Percentiles rank a stretch among this genome's conserved stretches.
These are phyloP conservation scores for Coccomyxa subellipsoidea DNA, from an alignment of 163 green algal genomes.

Conservation along the genomic window DNA sequence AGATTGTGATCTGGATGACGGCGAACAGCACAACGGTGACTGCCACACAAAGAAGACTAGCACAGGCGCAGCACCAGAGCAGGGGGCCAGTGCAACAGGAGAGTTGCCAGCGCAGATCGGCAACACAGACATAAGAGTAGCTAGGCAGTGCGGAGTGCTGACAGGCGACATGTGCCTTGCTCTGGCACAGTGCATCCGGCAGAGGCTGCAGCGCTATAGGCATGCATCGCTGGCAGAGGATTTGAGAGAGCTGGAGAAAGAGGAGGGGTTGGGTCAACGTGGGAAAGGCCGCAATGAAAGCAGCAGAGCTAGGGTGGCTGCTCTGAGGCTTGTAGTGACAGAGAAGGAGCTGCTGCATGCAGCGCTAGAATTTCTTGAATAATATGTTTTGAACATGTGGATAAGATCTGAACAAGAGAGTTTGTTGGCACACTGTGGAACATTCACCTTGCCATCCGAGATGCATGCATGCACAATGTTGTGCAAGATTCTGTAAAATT, in stretches of 20 bases:
- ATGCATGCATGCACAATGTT: too few relatives aligned
- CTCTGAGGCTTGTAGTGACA: slow-evolving; percentile 1
- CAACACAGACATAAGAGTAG: neutral
- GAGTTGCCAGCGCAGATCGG: neutral
- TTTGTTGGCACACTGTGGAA: too few relatives aligned
- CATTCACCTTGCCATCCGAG: too few relatives aligned
- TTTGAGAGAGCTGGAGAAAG: neutral
- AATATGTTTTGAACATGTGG: too few relatives aligned
- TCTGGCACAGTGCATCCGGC: neutral
- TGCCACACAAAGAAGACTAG: too few relatives aligned
- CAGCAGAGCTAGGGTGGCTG: neutral
- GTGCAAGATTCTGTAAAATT: too few relatives aligned
- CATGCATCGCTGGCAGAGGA: too few relatives aligned
- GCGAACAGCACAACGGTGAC: too few relatives aligned
- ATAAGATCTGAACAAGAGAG: too few relatives aligned
- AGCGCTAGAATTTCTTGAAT: neutral
- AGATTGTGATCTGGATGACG: too few relatives aligned
- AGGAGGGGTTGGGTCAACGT: neutral
- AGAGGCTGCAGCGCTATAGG: neutral
- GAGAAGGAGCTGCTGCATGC: neutral
- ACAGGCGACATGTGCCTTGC: neutral
- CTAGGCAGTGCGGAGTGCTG: neutral
- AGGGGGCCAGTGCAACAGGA: neutral
- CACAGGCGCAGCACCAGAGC: neutral
- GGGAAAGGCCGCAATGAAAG: neutral